A percentile compares a stretch with the other conserved stretches of the same genome.
Conservation (phyloP, 2,329 filamentous ascomycete species). For the Emydomyces testavorans region DNA sequence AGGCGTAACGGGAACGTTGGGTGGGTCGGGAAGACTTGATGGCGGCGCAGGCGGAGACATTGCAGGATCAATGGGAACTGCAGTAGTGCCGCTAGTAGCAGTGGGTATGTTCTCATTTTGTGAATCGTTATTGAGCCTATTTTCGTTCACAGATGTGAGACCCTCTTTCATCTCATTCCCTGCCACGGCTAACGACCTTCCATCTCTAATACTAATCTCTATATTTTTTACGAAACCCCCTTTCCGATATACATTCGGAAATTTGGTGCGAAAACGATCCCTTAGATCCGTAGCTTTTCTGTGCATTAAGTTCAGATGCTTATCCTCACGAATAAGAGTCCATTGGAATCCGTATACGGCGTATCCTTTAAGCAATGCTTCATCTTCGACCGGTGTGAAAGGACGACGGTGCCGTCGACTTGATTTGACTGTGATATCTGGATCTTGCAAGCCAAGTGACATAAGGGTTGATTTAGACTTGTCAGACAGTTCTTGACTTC, state of each 20-base stretch:
- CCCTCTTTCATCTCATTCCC: neutral
- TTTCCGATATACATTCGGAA: constrained; percentile 45
- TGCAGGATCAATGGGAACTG: constrained; percentile 24
- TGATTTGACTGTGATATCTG: constrained; percentile 37
- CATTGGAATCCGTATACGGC: constrained; percentile 48
- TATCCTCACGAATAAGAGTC: constrained; percentile 48
- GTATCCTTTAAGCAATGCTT: constrained; percentile 48
- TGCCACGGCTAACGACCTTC: neutral
- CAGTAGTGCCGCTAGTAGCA: neutral
- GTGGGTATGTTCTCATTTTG: neutral
- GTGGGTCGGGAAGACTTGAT: constrained; percentile 18
- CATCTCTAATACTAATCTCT: constrained; percentile 6
- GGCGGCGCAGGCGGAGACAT: constrained; percentile 26
- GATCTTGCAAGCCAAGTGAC: constrained; percentile 39
- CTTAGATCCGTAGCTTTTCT: constrained; percentile 49
- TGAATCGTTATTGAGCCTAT: neutral
- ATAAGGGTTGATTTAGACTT: constrained; percentile 26
- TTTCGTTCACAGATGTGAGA: neutral
- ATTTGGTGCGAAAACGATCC: constrained; percentile 51
- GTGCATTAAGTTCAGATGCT: constrained; percentile 40
- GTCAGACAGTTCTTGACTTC: constrained; percentile 23
- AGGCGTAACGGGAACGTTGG: constrained; percentile 9
- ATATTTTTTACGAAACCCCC: constrained; percentile 29
- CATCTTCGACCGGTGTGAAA: constrained; percentile 48
- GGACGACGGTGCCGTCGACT: constrained; percentile 44